A percentile compares a stretch with the other conserved stretches of the same genome.
phyloP scores from a whole-genome alignment of 1,284 basidiomycete genomes.

The Puccinia horiana region DNA sequence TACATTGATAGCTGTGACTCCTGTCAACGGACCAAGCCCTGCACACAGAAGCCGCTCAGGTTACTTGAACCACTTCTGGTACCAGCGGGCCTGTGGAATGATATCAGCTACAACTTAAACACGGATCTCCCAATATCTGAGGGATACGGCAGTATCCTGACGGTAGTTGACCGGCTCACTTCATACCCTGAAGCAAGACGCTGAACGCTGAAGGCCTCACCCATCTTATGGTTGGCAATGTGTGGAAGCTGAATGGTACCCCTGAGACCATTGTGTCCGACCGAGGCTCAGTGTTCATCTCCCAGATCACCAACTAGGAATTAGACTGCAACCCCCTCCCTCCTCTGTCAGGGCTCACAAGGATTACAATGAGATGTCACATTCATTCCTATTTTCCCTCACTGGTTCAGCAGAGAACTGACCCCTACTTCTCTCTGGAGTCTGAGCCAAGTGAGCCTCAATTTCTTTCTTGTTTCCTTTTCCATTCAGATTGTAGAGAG shows the following conservation, averaged over 20 bases:
- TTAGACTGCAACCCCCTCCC: not conserved
- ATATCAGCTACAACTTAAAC: not conserved
- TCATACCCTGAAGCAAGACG: not conserved
- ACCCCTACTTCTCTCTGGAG: too few species aligned
- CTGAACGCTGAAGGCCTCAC: not conserved
- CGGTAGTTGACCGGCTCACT: constrained; percentile 6
- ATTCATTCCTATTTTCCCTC: too few species aligned
- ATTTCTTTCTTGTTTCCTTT: too few species aligned
- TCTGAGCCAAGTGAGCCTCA: too few species aligned
- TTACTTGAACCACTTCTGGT: constrained; percentile 58
- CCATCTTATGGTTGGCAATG: not conserved
- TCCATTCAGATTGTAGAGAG: too few species aligned
- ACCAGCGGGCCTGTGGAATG: not conserved
- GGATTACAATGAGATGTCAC: too few species aligned
- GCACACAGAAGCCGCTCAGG: constrained; percentile 58
- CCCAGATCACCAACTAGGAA: not conserved
- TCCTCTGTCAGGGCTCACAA: too few species aligned
- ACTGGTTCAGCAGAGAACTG: too few species aligned
- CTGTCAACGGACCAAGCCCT: constrained; percentile 56
- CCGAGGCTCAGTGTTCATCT: not conserved
- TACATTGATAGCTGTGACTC: constrained; percentile 55
- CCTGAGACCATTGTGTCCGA: too few species aligned
- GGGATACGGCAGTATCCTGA: not conserved
- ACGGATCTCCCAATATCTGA: constrained; percentile 2
- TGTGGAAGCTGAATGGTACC: too few species aligned